phyloP scores from a whole-genome alignment of 345 rosid species.

The Lepidium africanum region DNA sequence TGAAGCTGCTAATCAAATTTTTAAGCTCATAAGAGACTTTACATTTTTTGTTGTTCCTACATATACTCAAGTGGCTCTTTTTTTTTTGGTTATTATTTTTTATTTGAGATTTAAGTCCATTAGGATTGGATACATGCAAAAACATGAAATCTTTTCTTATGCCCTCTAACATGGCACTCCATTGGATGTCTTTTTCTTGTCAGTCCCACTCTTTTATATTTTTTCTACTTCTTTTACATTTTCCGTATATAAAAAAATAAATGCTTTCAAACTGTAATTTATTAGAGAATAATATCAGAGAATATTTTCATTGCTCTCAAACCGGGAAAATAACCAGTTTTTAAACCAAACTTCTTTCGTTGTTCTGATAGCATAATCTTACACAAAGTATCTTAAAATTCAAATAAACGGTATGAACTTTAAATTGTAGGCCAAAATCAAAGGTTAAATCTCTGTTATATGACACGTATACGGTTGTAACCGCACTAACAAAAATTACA shows the following conservation, averaged over 20 bases:
- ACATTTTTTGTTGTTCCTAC: background rate
- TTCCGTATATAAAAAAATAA: background rate
- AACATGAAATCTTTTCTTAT: slow-evolving; percentile 28
- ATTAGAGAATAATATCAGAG: too few relatives aligned
- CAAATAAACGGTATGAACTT: too few relatives aligned
- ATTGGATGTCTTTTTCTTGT: slow-evolving; percentile 23
- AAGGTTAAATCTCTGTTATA: too few relatives aligned
- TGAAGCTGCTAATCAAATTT: background rate
- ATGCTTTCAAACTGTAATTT: background rate
- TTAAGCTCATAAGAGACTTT: slow-evolving; percentile 19
- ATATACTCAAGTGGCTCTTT: slow-evolving; percentile 8
- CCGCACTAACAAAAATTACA: too few relatives aligned
- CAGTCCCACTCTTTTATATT: slow-evolving; percentile 12
- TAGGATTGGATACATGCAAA: slow-evolving; percentile 26
- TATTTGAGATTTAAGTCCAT: slow-evolving; percentile 14
- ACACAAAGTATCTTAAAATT: too few relatives aligned
- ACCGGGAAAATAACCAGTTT: too few relatives aligned
- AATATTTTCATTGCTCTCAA: too few relatives aligned
- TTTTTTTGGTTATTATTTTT: background rate
- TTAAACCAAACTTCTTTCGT: too few relatives aligned
- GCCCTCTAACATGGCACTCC: slow-evolving; percentile 29
- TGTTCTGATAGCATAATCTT: too few relatives aligned
- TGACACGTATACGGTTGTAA: too few relatives aligned
- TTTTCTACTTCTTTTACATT: background rate
- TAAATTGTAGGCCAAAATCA: too few relatives aligned